These are phyloP conservation scores for Eustoma russellianum DNA, from an alignment of 257 asterid genomes.

Conservation along the genomic window DNA sequence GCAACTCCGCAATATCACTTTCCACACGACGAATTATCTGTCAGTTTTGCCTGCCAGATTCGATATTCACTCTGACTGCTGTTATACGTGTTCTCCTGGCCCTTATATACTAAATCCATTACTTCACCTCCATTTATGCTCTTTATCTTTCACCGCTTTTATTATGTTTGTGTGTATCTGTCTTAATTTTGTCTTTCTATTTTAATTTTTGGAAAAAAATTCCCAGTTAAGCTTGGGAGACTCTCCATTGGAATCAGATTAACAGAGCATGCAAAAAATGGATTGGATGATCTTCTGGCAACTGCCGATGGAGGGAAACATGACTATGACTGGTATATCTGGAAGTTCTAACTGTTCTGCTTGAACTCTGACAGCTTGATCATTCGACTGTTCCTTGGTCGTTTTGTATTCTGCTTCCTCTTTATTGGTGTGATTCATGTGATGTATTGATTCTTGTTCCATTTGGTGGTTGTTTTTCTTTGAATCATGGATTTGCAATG, in stretches of 20 bases:
- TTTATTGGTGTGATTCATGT: neutral
- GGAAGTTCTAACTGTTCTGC: neutral
- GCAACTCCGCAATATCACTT: no score
- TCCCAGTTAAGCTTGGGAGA: constrained; percentile 28
- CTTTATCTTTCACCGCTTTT: no score
- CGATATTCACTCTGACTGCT: no score
- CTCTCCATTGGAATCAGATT: constrained; percentile 30
- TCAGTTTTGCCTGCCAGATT: no score
- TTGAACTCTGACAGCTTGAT: neutral
- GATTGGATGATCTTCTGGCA: constrained; percentile 28
- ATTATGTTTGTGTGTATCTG: no score
- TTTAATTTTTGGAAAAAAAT: no score
- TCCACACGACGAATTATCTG: no score
- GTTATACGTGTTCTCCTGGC: no score
- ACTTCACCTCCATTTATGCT: no score
- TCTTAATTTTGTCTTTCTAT: no score
- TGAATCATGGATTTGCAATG: neutral
- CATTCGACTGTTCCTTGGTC: neutral
- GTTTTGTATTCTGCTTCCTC: neutral
- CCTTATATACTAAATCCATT: no score
- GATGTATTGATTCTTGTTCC: neutral
- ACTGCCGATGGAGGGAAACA: constrained; percentile 36
- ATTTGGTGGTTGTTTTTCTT: neutral
- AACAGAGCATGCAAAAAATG: constrained; percentile 21
- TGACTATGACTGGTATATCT: constrained; percentile 39